Base-by-base conservation (phyloP, 2,329 filamentous ascomycete genomes). In the Fusarium chaquense region DNA sequence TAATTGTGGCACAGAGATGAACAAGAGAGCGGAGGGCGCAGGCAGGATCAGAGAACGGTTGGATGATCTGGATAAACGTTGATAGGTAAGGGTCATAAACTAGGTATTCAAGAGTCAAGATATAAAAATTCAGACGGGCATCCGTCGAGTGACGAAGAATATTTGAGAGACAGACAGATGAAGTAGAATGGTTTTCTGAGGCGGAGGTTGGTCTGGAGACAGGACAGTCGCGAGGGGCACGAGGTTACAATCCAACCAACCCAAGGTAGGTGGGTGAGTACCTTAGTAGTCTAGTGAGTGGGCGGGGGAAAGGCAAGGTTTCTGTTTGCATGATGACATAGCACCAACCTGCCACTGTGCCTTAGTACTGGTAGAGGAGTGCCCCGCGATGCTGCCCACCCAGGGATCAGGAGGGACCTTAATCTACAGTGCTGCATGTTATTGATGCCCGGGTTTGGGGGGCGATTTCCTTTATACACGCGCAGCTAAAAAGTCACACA, bases 301-400 rank as follows among this genome's bases (percentile, higher is more conserved):
- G 68, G 68, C 45, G 52, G 44, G 59, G 62, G 52, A 44, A 44
- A 47, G 35, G 24, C 50, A 44, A 47, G 35, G 24, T 53, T 67
- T 26, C n/a, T 18, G 18, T 69, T 62, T 45, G 53, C 53, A 68
- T 70, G 67, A 70, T 70, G 68, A 70, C 67, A 70, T 70, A 68
- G 67, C 55, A n/a, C 24, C 16, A 28, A 50, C 26, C 18, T 38
- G n/a, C 18, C 26, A 28, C 26, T 28, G 26, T 28, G 26, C 26
- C 26, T 10, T 28, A 9, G 26, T 38, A 38, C 35, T 11, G 9
- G 38, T 56, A 44, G 67, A 68, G 67, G 67, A 68, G 67, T 70
- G 63, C 63, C 67, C 67, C 67, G 67, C 67, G 67, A 69, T 69
- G 24, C 13, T 32, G 33, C 26, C 26, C 26, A 20, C 20, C 20